Evolutionary conservation across 2,329 filamentous ascomycete genomes (phyloP).

Genomic region (Venturia effusa): DNA sequence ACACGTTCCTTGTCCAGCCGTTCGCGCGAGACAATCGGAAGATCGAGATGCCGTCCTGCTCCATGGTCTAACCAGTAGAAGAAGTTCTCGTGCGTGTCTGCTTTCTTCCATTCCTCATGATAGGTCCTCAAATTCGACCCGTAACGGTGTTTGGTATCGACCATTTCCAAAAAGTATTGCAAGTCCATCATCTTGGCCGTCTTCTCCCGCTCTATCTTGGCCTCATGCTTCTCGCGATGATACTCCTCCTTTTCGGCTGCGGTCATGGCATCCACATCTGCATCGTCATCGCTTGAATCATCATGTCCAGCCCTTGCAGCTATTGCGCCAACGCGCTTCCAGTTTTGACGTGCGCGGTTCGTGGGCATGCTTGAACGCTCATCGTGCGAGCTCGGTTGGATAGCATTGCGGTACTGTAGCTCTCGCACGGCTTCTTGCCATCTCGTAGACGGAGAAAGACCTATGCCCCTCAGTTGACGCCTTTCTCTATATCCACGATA

Average conservation of each 20-base stretch:
- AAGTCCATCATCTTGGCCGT: constrained; percentile 72
- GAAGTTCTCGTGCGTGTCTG: constrained; percentile 73
- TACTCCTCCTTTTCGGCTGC: constrained; percentile 24
- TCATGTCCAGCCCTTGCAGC: constrained; percentile 63
- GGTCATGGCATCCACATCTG: constrained; percentile 17
- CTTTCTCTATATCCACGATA: constrained; percentile 69
- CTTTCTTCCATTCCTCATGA: constrained; percentile 72
- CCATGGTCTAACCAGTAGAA: constrained; percentile 90
- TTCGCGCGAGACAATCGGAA: constrained; percentile 62
- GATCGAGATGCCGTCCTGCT: constrained; percentile 58
- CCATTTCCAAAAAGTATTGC: constrained; percentile 79
- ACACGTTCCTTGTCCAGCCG: constrained; percentile 68
- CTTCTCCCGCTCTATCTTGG: constrained; percentile 48
- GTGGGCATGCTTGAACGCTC: constrained; percentile 21
- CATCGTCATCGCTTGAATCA: constrained; percentile 40
- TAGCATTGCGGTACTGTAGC: constrained; percentile 42
- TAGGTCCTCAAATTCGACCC: constrained; percentile 73
- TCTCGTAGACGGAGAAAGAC: constrained; percentile 56
- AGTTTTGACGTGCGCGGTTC: constrained; percentile 51
- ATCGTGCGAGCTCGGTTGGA: constrained; percentile 31
- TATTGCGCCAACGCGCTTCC: constrained; percentile 63
- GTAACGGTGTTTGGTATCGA: constrained; percentile 78
- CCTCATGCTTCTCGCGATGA: constrained; percentile 31
- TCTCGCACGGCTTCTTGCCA: constrained; percentile 47
- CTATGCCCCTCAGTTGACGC: constrained; percentile 57